phyloP scores from a whole-genome alignment of 306 rosid genomes.

The Quercus ilex region DNA sequence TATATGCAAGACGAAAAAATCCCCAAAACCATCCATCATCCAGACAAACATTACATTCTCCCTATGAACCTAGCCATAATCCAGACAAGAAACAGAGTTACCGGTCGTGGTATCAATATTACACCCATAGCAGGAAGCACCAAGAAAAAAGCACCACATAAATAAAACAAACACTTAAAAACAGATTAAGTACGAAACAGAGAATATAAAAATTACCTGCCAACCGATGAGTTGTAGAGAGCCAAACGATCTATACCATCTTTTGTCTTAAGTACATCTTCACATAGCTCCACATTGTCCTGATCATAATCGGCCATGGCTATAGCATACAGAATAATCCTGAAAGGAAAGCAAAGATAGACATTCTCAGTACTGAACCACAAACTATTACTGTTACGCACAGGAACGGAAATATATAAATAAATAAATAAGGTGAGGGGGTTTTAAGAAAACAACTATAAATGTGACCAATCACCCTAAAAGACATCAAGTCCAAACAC shows the following conservation, averaged over 20 bases:
- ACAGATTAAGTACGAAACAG: background rate
- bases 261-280: constrained; percentile 59
- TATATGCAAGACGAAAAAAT: background rate
- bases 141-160: background rate
- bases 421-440: too few relatives aligned
- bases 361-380: background rate
- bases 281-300: constrained; percentile 44
- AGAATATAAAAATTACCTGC: constrained; percentile 50
- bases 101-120: background rate
- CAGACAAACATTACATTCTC: background rate
- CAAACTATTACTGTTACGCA: background rate
- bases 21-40: background rate
- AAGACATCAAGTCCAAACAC: too few relatives aligned
- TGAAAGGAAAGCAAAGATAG: constrained; percentile 15
- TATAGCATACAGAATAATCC: constrained; percentile 86
- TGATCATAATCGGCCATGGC: constrained; percentile 82
- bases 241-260: constrained; percentile 74
- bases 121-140: background rate
- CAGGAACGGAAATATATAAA: too few relatives aligned
- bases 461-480: too few relatives aligned
- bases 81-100: background rate
- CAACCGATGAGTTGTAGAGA: constrained; percentile 76
- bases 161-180: background rate
- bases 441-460: too few relatives aligned
- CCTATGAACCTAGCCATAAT: background rate